Base-by-base conservation (phyloP, 495 filamentous ascomycete genomes). In the Penicillium malachiteum region DNA sequence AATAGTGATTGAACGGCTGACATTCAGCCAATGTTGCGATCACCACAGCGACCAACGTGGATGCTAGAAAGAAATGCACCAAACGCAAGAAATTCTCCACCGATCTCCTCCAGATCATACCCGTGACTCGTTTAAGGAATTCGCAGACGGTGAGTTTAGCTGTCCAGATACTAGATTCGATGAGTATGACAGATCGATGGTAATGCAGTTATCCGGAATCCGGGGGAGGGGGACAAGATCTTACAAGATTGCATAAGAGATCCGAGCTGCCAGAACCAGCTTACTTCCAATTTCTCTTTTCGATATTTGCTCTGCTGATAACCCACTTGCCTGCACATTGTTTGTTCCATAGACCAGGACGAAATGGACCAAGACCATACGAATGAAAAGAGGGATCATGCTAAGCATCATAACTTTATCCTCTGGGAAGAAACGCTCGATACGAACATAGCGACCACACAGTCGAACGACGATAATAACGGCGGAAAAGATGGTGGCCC, bases 131-230 rank as follows among this genome's bases (percentile, higher is more conserved):
- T 61, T 87, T 88, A 57, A 97, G 85, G 64, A 96, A 97, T 68
- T 95, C 91, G 55, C 88, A 88, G 50, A 97, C 88, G 44, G 92
- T 90, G 69, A 87, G 82, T 71, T 97, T 98, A 63, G 92, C 83
- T 31, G 86, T 87, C 93, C 93, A 98, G 53, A 98, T 87, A 58
- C 92, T 94, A n/a, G 14, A 40, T 38, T 35, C 10, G 35, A 44
- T 21, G 13, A 17, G 31, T 34, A 37, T 50, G 33, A 44, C 40
- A 49, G 46, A 7, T 32, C 5, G 10, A 3, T 18, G 26, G 21
- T 1, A 26, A 26, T 26, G 21, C 21, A 35, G 26, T 7, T 16
- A 35, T 40, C 31, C 51, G 31, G 13, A 13, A 14, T 8, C 30
- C 7, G 38, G n/a, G 38, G 7, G 38, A 37, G 5, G 48, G 9